phyloP scores from a whole-genome alignment of 1,139 yeast species.

The Keqinozyma sinolaborantium region DNA sequence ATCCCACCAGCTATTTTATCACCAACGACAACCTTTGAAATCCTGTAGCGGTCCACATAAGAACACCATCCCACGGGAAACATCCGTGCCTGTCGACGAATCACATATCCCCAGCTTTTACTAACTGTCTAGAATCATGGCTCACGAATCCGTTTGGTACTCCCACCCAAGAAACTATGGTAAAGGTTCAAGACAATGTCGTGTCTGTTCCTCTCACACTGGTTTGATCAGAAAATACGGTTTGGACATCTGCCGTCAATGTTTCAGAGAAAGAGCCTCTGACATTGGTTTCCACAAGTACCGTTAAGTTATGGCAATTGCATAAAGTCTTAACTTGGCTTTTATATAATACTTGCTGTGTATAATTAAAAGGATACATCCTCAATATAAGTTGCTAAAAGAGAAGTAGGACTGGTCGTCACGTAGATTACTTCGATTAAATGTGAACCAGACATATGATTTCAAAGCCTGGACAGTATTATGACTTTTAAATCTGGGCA shows the following conservation, averaged over 20 bases:
- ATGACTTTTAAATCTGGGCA: too few species aligned
- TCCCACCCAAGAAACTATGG: constrained; percentile 99
- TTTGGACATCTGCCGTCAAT: constrained; percentile 99
- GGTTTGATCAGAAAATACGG: constrained; percentile 99
- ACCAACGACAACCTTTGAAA: too few species aligned
- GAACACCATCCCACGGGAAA: too few species aligned
- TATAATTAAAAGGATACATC: constrained; percentile 17
- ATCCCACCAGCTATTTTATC: too few species aligned
- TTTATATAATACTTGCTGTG: constrained; percentile 15
- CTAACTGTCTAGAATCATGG: constrained; percentile 67
- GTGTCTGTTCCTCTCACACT: constrained; percentile 98
- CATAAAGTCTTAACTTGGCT: constrained; percentile 9
- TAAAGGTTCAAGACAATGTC: constrained; percentile 99
- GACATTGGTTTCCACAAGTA: constrained; percentile 99
- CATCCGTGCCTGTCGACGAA: too few species aligned
- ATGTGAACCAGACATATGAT: too few species aligned
- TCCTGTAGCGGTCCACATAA: too few species aligned
- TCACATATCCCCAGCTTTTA: too few species aligned
- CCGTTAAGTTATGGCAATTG: constrained; percentile 63
- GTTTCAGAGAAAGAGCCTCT: constrained; percentile 99
- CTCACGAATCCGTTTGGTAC: constrained; percentile 99
- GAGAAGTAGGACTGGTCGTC: too few species aligned
- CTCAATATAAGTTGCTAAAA: constrained; percentile 2
- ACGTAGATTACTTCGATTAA: too few species aligned
- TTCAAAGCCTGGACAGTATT: too few species aligned